Conservation (phyloP, 768 basidiomycete genomes). For the Neoboletus subvelutipes region DNA sequence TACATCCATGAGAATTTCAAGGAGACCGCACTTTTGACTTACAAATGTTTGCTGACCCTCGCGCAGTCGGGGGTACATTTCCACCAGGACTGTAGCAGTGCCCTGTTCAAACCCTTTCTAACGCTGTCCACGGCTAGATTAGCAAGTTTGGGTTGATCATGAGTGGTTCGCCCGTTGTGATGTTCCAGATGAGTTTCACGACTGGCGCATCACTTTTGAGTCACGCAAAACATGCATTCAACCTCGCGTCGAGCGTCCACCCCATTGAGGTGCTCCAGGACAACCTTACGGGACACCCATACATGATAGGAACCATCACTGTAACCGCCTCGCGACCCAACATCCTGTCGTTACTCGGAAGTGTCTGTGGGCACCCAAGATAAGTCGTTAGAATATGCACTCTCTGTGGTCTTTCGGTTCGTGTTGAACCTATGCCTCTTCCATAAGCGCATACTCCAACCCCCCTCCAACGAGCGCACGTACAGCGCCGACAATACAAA, state of each 20-base stretch:
- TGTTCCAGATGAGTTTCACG: background rate
- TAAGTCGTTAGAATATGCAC: background rate
- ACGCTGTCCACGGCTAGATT: too few species aligned
- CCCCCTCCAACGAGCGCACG: too few species aligned
- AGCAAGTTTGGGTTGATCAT: background rate
- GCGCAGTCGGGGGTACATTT: too few species aligned
- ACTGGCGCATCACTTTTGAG: background rate
- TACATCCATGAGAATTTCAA: too few species aligned
- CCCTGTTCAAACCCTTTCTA: too few species aligned
- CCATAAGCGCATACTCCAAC: slow-evolving; percentile 8
- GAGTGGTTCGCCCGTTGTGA: background rate
- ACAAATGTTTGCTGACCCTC: too few species aligned
- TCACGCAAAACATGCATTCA: background rate
- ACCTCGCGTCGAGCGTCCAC: background rate
- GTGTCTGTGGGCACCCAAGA: slow-evolving; percentile 13
- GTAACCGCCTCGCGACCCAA: background rate
- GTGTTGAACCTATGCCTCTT: slow-evolving; percentile 16
- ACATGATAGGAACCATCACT: background rate
- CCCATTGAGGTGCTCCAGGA: background rate
- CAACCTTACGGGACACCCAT: background rate
- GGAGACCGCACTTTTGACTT: too few species aligned
- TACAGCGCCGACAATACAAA: too few species aligned
- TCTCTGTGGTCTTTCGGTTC: too few species aligned
- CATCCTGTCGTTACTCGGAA: background rate
- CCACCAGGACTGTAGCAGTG: too few species aligned